Base-by-base conservation (phyloP, 257 asterid species). In the Schizonepeta tenuifolia region DNA sequence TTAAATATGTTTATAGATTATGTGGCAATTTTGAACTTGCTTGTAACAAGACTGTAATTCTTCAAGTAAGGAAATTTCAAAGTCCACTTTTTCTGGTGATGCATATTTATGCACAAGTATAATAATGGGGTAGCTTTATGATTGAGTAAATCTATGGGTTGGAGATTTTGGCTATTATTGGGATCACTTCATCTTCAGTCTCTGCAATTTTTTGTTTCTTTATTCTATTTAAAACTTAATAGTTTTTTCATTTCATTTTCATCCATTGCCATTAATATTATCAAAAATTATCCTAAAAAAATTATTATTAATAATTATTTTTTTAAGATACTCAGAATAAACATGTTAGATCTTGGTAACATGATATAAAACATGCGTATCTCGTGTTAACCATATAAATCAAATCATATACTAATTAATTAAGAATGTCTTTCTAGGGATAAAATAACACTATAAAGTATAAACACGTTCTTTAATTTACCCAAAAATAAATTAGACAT, bases 21-120 rank as follows among this genome's bases (percentile, higher is more conserved):
- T 56, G 72, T 56, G 22, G 1, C 51, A 71, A 63, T 70, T 47
- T 71, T 60, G 70, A 47, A 60, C 31, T 46, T 26, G 10, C 75
- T 26, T 50, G 59, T 43, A 36, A 10, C 6, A 17, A 11, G n/a
- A 59, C 60, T 71, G 26, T 47, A 65, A 65, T 46, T 64, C 36
- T 9, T 47, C 47, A 67, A 67, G 49, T n/a, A 31, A 33, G 62
- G 67, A 69, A 36, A 49, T 21, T 50, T 38, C 18, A 36, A 61
- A 62, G 64, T 47, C 71, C 44, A 36, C 66, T 38, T 69, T 69
- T 55, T 14, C 12, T 22, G 12, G 65, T 50, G 55, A 62, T 36
- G 70, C 55, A 72, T 57, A 43, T 54, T 14, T 69, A 6, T 41
- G 40, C 17, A 59, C 43, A 47, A 46, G 13, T 59, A 18, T 54